A percentile compares a stretch with the other conserved stretches of the same genome.
Conservation (phyloP, 345 rosid genomes). For the Xanthoceras sorbifolium region DNA sequence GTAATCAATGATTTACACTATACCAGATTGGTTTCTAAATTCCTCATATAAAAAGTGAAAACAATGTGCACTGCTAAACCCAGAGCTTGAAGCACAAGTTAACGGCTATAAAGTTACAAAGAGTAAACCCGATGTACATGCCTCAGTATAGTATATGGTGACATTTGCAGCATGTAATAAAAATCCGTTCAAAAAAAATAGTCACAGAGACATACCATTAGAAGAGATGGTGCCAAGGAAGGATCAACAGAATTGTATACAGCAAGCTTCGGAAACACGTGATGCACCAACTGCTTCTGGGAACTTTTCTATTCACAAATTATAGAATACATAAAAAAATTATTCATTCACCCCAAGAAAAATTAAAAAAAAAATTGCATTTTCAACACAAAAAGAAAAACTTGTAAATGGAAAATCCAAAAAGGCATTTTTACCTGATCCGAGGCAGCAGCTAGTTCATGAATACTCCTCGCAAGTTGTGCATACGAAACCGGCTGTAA, state of each 20-base stretch:
- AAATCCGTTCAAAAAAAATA: not conserved
- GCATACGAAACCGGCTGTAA: conserved; percentile 94
- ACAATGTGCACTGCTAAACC: not conserved
- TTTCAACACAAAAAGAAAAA: conserved; percentile 6
- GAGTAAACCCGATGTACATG: not conserved
- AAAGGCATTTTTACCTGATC: conserved; percentile 67
- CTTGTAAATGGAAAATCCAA: not conserved
- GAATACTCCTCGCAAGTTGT: conserved; percentile 98
- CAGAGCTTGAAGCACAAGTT: not conserved
- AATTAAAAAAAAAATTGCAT: not conserved
- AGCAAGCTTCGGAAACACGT: conserved; percentile 95
- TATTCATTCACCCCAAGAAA: not conserved
- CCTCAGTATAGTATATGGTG: not conserved
- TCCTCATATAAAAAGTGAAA: not conserved
- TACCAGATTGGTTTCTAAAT: not conserved
- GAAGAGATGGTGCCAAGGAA: conserved; percentile 97
- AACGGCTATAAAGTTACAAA: not conserved
- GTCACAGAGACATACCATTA: conserved; percentile 61
- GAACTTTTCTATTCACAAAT: conserved; percentile 71
- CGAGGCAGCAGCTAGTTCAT: conserved; percentile 90
- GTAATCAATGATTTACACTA: not conserved
- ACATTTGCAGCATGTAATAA: not conserved
- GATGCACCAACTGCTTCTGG: conserved; percentile 84
- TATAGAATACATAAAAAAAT: not conserved
- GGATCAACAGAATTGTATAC: conserved; percentile 99